Conservation (phyloP, 768 basidiomycete genomes). For the Mrakia gelida region DNA sequence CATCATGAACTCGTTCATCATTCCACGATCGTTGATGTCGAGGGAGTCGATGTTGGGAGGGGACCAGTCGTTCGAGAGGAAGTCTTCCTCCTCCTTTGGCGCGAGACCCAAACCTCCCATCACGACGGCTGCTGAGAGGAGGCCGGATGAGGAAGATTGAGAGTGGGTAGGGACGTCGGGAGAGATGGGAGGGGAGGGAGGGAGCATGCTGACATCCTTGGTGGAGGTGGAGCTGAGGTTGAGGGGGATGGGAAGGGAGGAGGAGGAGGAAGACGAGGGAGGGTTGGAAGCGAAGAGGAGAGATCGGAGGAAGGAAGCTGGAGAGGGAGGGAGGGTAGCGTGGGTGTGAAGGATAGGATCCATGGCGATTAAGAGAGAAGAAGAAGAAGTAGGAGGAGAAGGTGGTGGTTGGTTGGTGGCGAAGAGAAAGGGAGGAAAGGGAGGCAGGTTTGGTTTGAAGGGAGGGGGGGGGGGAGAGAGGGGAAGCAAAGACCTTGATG, state of each 20-base stretch:
- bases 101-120: background rate
- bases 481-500: too few species aligned
- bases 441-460: background rate
- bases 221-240: background rate
- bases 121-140: background rate
- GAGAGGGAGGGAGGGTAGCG: background rate
- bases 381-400: too few species aligned
- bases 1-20: conserved; percentile 3
- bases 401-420: too few species aligned
- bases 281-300: background rate
- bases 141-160: background rate
- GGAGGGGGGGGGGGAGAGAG: too few species aligned
- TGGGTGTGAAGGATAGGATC: background rate
- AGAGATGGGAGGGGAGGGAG: conserved; percentile 5
- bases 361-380: background rate
- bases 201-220: background rate
- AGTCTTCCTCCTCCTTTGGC: background rate
- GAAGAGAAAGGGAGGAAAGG: too few species aligned
- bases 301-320: background rate
- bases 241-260: background rate
- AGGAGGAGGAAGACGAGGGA: background rate
- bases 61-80: background rate
- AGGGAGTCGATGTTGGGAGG: background rate
- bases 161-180: background rate
- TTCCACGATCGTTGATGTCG: background rate